Conservation (phyloP, 768 basidiomycete genomes). For the Trametes elegans region DNA sequence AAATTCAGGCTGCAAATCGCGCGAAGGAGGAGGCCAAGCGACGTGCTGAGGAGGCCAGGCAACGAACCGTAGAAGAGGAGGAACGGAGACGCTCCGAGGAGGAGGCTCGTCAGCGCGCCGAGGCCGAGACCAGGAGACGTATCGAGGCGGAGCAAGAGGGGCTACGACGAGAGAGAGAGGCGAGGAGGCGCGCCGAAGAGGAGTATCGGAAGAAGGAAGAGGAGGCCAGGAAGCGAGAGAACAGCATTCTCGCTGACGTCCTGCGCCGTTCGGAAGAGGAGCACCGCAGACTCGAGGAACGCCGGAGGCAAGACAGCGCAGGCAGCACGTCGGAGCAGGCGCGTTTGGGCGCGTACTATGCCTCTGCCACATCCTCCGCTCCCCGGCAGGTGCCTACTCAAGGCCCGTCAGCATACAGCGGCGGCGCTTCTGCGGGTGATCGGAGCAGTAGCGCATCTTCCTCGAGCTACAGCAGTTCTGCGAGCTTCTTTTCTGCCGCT, state of each 20-base stretch:
- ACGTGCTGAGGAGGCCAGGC: slow-evolving; percentile 5
- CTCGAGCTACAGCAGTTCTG: slow-evolving; percentile 22
- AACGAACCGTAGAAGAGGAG: slow-evolving; percentile 7
- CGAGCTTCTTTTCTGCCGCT: slow-evolving; percentile 23
- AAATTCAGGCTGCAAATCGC: slow-evolving; percentile 4
- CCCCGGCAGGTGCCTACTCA: slow-evolving; percentile 30
- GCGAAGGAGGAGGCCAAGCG: slow-evolving; percentile 3
- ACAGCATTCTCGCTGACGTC: slow-evolving; percentile 28
- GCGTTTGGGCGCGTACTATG: slow-evolving; percentile 24
- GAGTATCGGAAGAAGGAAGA: slow-evolving; percentile 17
- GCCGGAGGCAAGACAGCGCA: slow-evolving; percentile 24
- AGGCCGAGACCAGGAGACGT: slow-evolving; percentile 1
- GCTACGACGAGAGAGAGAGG: not conserved
- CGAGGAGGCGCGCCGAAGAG: slow-evolving; percentile 14
- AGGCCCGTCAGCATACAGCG: slow-evolving; percentile 19
- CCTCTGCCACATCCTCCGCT: slow-evolving; percentile 32
- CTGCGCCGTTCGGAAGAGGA: slow-evolving; percentile 38
- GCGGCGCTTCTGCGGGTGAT: slow-evolving; percentile 24
- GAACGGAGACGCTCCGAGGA: slow-evolving; percentile 9
- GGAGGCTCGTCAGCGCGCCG: not conserved
- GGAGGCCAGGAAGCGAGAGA: slow-evolving; percentile 25
- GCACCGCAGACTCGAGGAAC: slow-evolving; percentile 19
- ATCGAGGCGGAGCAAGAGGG: slow-evolving; percentile 4
- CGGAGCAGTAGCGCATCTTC: slow-evolving; percentile 31
- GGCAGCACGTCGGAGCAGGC: slow-evolving; percentile 18